phyloP scores from a whole-genome alignment of 192 early-diverging fungal genomes.

The Gamsiella multidivaricata region DNA sequence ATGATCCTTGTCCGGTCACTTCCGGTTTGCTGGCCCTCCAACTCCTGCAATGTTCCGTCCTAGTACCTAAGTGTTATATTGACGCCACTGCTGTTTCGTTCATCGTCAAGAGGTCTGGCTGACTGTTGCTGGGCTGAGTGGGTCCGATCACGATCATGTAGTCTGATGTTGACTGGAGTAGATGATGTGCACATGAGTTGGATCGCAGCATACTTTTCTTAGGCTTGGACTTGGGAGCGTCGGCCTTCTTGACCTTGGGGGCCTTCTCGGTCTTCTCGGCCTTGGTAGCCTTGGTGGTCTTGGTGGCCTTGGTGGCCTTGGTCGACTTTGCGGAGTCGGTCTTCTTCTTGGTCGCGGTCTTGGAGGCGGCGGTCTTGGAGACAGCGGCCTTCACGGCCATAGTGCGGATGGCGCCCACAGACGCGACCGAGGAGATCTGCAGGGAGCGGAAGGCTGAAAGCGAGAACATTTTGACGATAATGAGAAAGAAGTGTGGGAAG shows the following conservation, averaged over 20 bases:
- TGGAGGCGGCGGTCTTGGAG: slow-evolving; percentile 13
- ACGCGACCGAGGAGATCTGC: neutral
- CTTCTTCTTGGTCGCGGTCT: neutral
- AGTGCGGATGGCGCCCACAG: slow-evolving; percentile 20
- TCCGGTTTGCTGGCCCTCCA: too few relatives aligned
- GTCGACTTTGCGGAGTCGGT: neutral
- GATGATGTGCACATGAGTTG: neutral
- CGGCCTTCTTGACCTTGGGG: slow-evolving; percentile 25
- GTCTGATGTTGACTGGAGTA: neutral
- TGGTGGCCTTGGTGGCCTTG: slow-evolving; percentile 17
- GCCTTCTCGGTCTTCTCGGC: slow-evolving; percentile 21
- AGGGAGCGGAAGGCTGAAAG: slow-evolving; percentile 42
- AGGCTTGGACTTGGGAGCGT: slow-evolving; percentile 14
- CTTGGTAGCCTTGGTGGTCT: slow-evolving; percentile 18
- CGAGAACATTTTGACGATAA: slow-evolving; percentile 10
- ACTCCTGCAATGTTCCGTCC: too few relatives aligned
- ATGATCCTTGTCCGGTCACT: too few relatives aligned
- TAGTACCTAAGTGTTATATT: too few relatives aligned
- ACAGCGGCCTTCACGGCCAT: slow-evolving; percentile 44
- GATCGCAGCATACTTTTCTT: slow-evolving; percentile 27
- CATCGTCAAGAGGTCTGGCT: too few relatives aligned
- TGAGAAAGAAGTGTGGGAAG: neutral
- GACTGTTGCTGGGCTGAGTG: too few relatives aligned
- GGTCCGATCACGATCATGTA: neutral
- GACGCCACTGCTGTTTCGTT: too few relatives aligned